Base-by-base conservation (phyloP, 768 basidiomycete genomes). In the Tricholoma sp. region DNA sequence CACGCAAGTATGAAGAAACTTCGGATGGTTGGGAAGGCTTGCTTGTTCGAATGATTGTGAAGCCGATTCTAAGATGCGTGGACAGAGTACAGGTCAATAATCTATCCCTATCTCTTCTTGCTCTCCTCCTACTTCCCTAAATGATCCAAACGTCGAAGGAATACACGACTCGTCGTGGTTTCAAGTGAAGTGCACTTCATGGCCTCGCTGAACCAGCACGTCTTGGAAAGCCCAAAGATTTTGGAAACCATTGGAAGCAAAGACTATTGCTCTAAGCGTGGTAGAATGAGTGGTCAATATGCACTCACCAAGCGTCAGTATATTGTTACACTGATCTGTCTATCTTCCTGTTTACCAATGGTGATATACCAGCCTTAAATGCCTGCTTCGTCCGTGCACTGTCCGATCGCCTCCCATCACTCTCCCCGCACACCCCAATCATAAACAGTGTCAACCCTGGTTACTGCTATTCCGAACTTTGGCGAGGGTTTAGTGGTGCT, bases 11-110 rank as follows among this genome's bases (percentile, higher is more conserved):
- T 31, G 35, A 64, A 5, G 47, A 60, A 8, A 77, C 76, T 0
- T 34, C 52, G 0, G 76, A 82, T 63, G 81, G 77, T 6, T 83
- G 77, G 78, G 81, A 83, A 57, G 72, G 63, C 10, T 43, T 11
- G 16, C 41, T 19, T 41, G 39, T 51, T 14, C 50, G n/a, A 12
- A 5, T 19, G 16, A 34, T 18, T 18, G 4, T 27, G 3, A 27
- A 27, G 24, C 24, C 43, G 27, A 32, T 21, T 31, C 16, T 34
- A 11, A 41, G 12, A 39, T 34, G 41, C 50, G 22, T 29, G 21
- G 9, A 5, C 50, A 84, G 81, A 9, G 55, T 81, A 0, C 81
- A 83, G 58, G 74, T 79, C 39, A 82, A 83, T 61, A 60, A 72
- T 60, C 64, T 84, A 7, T 67, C 77, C 0, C 71, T 69, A 6